A percentile compares a stretch with the other conserved stretches of the same genome.
phyloP scores from a whole-genome alignment of 441 rosid species.

The Arabidopsis hybrid region DNA sequence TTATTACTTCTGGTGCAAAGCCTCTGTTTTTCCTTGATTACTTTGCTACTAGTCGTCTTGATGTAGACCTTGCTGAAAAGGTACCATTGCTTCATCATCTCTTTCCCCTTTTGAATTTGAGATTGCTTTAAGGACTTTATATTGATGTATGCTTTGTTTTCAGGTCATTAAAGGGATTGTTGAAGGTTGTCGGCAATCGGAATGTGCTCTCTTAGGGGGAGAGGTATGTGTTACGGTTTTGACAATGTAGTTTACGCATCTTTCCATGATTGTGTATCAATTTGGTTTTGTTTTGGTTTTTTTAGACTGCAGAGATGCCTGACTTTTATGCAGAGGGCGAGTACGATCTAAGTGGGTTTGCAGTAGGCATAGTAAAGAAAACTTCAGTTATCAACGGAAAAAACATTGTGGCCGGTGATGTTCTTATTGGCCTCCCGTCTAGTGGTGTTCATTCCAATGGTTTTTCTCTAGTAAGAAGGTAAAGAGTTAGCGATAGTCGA shows the following conservation, averaged over 20 bases:
- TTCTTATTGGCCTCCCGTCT: constrained; percentile 85
- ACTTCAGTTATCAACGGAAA: constrained; percentile 83
- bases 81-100: constrained; percentile 42
- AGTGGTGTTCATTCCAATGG: constrained; percentile 98
- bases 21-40: constrained; percentile 95
- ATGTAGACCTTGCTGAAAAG: constrained; percentile 98
- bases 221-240: constrained; percentile 60
- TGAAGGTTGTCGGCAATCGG: constrained; percentile 85
- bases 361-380: constrained; percentile 86
- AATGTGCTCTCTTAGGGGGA: constrained; percentile 91
- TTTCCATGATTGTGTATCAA: background rate
- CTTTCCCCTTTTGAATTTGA: constrained; percentile 12
- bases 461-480: constrained; percentile 95
- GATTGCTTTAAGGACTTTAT: constrained; percentile 5
- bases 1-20: constrained; percentile 94
- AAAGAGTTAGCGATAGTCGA: background rate
- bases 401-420: constrained; percentile 75
- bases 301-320: constrained; percentile 96
- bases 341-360: constrained; percentile 89
- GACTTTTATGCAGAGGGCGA: constrained; percentile 82
- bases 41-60: constrained; percentile 89
- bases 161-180: constrained; percentile 96
- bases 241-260: constrained; percentile 1
- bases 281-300: constrained; percentile 1
- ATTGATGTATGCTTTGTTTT: constrained; percentile 17